phyloP scores from a whole-genome alignment of 108 stramenopile genomes.

The Skeletonema potamos region DNA sequence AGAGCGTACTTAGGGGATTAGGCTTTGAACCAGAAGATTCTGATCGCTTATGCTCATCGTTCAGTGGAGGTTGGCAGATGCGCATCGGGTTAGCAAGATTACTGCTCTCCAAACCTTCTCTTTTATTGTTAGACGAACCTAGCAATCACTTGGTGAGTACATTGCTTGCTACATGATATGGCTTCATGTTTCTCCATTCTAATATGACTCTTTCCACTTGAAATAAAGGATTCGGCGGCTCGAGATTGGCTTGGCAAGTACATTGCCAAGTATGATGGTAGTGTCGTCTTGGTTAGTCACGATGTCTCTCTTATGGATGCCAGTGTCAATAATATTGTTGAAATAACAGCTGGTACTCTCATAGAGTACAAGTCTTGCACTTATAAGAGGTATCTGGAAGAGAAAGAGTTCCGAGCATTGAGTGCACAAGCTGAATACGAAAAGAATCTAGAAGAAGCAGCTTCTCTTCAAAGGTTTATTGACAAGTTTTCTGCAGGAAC shows the following conservation, averaged over 20 bases:
- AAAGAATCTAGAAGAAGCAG: slow-evolving; percentile 68
- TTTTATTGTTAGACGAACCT: slow-evolving; percentile 81
- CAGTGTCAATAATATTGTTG: slow-evolving; percentile 66
- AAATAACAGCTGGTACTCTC: slow-evolving; percentile 48
- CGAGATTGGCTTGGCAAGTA: slow-evolving; percentile 70
- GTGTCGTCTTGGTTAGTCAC: slow-evolving; percentile 72
- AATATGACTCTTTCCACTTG: too few relatives aligned
- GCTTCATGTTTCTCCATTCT: too few relatives aligned
- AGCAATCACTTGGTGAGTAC: neutral
- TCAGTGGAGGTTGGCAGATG: slow-evolving; percentile 91
- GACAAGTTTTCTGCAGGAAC: slow-evolving; percentile 77
- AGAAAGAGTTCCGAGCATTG: slow-evolving; percentile 53
- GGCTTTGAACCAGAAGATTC: slow-evolving; percentile 66
- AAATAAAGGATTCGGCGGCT: slow-evolving; percentile 64
- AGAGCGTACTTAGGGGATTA: slow-evolving; percentile 70
- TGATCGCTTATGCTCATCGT: slow-evolving; percentile 59
- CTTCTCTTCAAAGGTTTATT: slow-evolving; percentile 71
- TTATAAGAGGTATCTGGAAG: slow-evolving; percentile 57
- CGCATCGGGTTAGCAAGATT: slow-evolving; percentile 75
- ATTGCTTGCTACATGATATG: too few relatives aligned
- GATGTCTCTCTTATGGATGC: slow-evolving; percentile 64
- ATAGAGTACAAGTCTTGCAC: slow-evolving; percentile 50
- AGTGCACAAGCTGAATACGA: slow-evolving; percentile 67
- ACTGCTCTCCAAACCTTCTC: slow-evolving; percentile 63
- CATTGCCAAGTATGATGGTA: slow-evolving; percentile 65